Evolutionary conservation across 2,329 filamentous ascomycete genomes (phyloP), one percentile per base, ranked within the genome.

Genomic region (Trichoderma arundinaceum): DNA sequence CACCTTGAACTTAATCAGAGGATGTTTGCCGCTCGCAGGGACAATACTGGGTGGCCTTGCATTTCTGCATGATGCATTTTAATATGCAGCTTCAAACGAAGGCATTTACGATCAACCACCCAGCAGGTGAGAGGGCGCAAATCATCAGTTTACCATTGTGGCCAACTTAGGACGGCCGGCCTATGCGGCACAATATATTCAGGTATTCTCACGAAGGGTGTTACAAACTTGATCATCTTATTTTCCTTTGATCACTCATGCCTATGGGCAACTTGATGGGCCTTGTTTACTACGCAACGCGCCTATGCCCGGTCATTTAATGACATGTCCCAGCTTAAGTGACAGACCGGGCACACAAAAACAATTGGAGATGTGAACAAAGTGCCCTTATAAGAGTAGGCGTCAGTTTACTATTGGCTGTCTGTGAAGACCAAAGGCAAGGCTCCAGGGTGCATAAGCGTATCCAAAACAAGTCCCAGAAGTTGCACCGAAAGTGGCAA

Each of bases 21-120:
- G 75, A 39, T n/a, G 76, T 13, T 58, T 78, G 6, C 75, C 75
- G 4, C 70, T 78, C 22, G 69, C 65, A 43, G 75, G 76, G 5
- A 71, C 75, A 5, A 58, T 71, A 12, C 63, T 71, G 9, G 76
- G 73, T 1, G 64, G 71, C 19, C 62, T 64, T 22, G 64, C 71
- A 1, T 61, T 76, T 17, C 46, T 72, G 38, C 41, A 28, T 1
- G 61, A 57, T 41, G 52, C 19, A 22, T 13, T 60, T 8, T 60
- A 51, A 19, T 56, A 35, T 35, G 39, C 52, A 28, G 19, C 6
- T 56, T 56, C n/a, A 10, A 52, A 8, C 22, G 48, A 2, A 33
- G n/a, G 28, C 7, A 33, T 32, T 15, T 6, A 38, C 10, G 35
- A 3, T n/a, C 7, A 51, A 51, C 32, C 28, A 33, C 4, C 32